A percentile compares a stretch with the other conserved stretches of the same genome.
Conservation (phyloP, 148 eudicot genomes). For the Nepenthes gracilis region DNA sequence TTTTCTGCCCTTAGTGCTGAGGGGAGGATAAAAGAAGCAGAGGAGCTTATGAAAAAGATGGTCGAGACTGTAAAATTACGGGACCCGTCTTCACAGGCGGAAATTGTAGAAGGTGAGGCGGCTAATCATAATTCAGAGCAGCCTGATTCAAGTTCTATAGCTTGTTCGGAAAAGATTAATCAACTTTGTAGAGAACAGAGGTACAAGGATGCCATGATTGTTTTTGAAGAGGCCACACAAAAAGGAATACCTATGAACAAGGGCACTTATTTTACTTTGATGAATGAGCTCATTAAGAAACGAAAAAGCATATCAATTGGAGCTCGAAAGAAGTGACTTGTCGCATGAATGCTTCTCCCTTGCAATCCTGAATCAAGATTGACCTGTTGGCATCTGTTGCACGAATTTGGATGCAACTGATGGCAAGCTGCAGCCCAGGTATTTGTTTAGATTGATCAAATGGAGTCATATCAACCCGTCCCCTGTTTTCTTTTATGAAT, state of each 20-base stretch:
- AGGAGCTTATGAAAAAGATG: constrained; percentile 36
- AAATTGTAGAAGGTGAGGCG: constrained; percentile 15
- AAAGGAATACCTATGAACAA: constrained; percentile 41
- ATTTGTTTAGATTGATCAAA: no score
- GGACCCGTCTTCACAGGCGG: constrained; percentile 9
- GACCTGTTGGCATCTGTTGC: no score
- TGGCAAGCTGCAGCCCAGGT: no score
- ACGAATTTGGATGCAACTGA: no score
- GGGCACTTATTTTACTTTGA: constrained; percentile 42
- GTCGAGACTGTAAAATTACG: constrained; percentile 15
- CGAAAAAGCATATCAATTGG: constrained; percentile 25
- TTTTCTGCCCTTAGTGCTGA: constrained; percentile 38
- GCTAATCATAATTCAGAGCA: constrained; percentile 13
- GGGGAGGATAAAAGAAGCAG: constrained; percentile 53
- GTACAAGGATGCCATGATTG: constrained; percentile 66
- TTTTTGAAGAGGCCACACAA: constrained; percentile 31
- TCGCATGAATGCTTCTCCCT: no score
- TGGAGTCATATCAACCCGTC: no score
- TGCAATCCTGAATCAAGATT: no score
- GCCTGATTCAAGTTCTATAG: constrained; percentile 24
- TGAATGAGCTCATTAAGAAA: constrained; percentile 56
- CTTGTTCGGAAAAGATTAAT: constrained; percentile 40
- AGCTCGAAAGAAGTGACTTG: neutral
- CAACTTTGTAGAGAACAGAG: constrained; percentile 43
- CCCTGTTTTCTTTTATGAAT: no score